Evolutionary conservation across 2,329 filamentous ascomycete species (phyloP).

Genomic region (Aspergillus udagawae): DNA sequence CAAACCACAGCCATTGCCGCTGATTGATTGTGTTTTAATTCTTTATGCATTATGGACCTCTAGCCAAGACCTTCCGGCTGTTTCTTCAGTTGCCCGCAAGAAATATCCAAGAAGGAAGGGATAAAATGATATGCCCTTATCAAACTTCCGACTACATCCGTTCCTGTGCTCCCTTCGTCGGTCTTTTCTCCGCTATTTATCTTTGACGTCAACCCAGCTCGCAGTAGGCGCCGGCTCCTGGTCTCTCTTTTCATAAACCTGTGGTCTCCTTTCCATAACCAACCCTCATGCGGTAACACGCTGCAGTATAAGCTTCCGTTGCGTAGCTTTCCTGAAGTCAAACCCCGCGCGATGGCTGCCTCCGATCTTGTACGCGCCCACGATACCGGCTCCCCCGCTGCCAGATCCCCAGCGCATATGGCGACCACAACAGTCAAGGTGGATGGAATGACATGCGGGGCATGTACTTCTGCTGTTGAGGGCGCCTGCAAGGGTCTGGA

Average conservation of each 20-base stretch:
- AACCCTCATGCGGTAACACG: constrained; percentile 16
- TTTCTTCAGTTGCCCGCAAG: background rate
- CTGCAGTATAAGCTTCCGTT: constrained; percentile 7
- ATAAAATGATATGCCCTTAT: background rate
- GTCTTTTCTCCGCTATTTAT: background rate
- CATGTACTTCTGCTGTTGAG: constrained; percentile 94
- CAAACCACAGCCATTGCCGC: background rate
- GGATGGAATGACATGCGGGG: constrained; percentile 82
- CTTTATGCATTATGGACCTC: background rate
- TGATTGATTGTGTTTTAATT: background rate
- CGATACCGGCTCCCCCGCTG: constrained; percentile 8
- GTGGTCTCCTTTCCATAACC: background rate
- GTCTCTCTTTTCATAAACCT: background rate
- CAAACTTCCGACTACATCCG: constrained; percentile 10
- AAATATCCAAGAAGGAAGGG: background rate
- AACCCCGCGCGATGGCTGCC: constrained; percentile 16
- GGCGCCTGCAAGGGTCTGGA: constrained; percentile 77
- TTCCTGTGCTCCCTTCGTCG: background rate
- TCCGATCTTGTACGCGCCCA: constrained; percentile 16
- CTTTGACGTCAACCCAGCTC: background rate
- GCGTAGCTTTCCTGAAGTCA: constrained; percentile 12
- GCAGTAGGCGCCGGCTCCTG: background rate
- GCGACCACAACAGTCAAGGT: constrained; percentile 88
- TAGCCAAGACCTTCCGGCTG: background rate
- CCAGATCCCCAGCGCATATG: constrained; percentile 57